These are phyloP conservation scores for Bolboschoenus planiculmis DNA, from an alignment of 176 grass and related monocot genomes.

Conservation along the genomic window DNA sequence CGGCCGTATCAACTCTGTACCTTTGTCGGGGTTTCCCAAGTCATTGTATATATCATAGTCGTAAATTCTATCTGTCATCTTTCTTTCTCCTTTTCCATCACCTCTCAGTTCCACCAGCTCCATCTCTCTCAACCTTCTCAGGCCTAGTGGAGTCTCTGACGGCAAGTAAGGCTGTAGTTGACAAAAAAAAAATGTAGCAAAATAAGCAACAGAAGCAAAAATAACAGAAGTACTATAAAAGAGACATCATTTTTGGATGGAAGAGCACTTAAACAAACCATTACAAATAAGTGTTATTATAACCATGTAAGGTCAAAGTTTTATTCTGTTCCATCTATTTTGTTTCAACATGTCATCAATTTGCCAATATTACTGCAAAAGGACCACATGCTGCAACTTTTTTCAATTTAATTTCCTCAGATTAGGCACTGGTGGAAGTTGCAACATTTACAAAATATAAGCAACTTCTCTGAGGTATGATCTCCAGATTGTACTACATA, in stretches of 20 bases:
- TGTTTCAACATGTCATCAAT: neutral
- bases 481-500: neutral
- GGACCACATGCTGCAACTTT: neutral
- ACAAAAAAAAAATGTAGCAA: neutral
- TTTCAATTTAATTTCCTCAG: neutral
- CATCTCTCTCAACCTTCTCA: constrained; percentile 42
- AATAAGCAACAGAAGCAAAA: neutral
- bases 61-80: constrained; percentile 47
- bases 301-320: neutral
- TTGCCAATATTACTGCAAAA: neutral
- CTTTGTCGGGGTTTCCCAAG: constrained; percentile 81
- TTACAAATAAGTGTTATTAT: neutral
- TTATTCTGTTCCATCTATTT: neutral
- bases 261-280: neutral
- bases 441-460: neutral
- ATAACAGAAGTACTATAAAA: neutral
- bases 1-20: constrained; percentile 45
- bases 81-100: constrained; percentile 43
- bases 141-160: constrained; percentile 63
- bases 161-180: constrained; percentile 60
- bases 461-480: neutral
- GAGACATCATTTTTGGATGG: neutral
- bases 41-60: constrained; percentile 81
- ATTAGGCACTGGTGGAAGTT: neutral
- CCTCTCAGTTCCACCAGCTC: constrained; percentile 62